Base-by-base conservation (phyloP, 768 basidiomycete species). In the Dioszegia hungarica region DNA sequence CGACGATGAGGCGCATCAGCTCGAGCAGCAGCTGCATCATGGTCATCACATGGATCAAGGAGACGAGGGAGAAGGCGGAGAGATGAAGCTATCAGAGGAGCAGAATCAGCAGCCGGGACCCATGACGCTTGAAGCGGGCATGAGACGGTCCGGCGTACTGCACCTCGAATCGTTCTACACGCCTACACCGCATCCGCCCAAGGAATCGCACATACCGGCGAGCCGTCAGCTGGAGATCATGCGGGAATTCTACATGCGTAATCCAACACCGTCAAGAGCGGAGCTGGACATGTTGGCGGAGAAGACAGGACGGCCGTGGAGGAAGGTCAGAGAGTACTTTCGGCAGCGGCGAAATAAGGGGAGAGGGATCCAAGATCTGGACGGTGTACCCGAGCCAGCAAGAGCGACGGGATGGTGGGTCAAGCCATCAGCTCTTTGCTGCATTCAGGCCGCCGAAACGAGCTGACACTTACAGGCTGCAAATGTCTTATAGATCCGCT, bases 341-440 rank as follows among this genome's bases (percentile, higher is more conserved):
- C 55, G 71, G 44, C 71, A 73, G 54, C 25, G 71, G 22, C 54
- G 71, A 48, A 67, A 73, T 54, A 70, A 73, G 63, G 41, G 70
- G 48, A 59, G 71, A 46, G 71, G 71, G 0, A 27, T 73, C 37
- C 63, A 45, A 9, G 66, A 62, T 49, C 29, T 73, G 31, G 71
- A 70, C 29, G 37, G 19, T 4, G 65, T 70, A 66, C 57, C 66
- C 34, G 71, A 73, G 43, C 71, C 71, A 2, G 66, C 63, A 20
- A 49, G 71, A 33, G 71, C 71, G 11, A 59, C 58, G 19, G 62
- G 66, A 43, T 73, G 71, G 71, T 70, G 36, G 56, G 65, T 66
- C 36, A n/a, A n/a, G n/a, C n/a, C n/a, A n/a, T n/a, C n/a, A n/a
- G n/a, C n/a, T n/a, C 0, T 20, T 33, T 17, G 14, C 11, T 22